Conservation (phyloP, 176 grass and related monocot species). For the Phoenix dactylifera region DNA sequence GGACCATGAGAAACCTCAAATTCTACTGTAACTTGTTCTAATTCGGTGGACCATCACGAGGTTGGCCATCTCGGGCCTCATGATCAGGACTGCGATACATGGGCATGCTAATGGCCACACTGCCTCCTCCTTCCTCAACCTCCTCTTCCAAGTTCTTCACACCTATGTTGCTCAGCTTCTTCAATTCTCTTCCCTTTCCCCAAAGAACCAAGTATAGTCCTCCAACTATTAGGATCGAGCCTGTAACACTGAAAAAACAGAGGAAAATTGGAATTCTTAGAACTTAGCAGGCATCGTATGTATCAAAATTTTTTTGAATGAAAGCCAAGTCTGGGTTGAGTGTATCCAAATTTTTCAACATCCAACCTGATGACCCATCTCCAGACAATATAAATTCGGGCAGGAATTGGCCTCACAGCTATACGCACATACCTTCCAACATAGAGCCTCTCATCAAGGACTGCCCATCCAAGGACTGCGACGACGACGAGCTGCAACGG, state of each 20-base stretch:
- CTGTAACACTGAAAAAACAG: constrained; percentile 33
- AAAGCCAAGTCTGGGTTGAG: no score
- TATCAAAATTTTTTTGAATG: neutral
- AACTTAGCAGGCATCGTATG: neutral
- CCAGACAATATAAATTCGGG: neutral
- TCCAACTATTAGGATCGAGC: constrained; percentile 55
- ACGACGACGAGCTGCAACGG: constrained; percentile 75
- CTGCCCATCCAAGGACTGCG: constrained; percentile 62
- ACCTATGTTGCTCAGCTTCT: neutral
- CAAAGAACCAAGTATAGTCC: constrained; percentile 80
- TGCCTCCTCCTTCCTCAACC: no score
- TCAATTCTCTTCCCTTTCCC: constrained; percentile 61
- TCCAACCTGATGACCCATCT: no score
- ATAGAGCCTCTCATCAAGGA: constrained; percentile 71
- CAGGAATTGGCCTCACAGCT: neutral
- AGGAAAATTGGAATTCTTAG: neutral
- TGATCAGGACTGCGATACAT: no score
- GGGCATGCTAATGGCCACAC: no score
- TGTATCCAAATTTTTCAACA: neutral
- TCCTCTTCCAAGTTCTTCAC: neutral
- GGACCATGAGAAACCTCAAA: no score
- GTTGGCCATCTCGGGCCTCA: no score
- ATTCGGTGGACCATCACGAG: no score
- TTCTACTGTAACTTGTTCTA: no score
- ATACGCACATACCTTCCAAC: constrained; percentile 46